Conservation (phyloP, 805 yeast species). For the Metschnikowia henanensis region DNA sequence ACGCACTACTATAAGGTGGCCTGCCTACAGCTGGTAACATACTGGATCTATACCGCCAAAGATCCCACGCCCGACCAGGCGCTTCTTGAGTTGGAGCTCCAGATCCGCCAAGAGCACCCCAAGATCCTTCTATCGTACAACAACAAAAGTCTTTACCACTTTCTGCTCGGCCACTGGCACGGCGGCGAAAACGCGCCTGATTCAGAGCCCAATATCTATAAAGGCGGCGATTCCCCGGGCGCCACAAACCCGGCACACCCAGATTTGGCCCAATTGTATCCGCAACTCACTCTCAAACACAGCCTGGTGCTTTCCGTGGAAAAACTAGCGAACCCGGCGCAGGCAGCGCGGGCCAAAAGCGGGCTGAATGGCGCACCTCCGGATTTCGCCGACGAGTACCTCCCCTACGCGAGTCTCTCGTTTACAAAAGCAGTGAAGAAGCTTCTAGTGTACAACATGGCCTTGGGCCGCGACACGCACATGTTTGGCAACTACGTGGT, state of each 20-base stretch:
- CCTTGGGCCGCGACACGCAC: constrained; percentile 23
- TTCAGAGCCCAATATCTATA: neutral
- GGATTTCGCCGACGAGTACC: constrained; percentile 21
- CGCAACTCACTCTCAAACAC: constrained; percentile 25
- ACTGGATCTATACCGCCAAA: constrained; percentile 28
- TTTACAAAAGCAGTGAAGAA: constrained; percentile 43
- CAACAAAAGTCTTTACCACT: constrained; percentile 39
- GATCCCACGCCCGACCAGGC: constrained; percentile 34
- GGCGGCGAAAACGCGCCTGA: neutral
- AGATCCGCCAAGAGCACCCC: constrained; percentile 37
- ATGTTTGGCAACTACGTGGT: constrained; percentile 40
- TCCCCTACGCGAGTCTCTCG: constrained; percentile 36
- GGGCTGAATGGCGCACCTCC: neutral
- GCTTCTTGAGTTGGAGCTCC: constrained; percentile 40
- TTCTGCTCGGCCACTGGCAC: constrained; percentile 29
- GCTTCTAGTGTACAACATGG: constrained; percentile 33
- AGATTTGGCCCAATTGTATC: constrained; percentile 19
- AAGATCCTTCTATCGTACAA: constrained; percentile 40
- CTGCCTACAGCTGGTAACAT: constrained; percentile 31
- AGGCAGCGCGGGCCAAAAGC: constrained; percentile 15
- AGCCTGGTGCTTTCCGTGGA: constrained; percentile 25
- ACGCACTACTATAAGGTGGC: constrained; percentile 45
- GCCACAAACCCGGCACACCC: neutral
- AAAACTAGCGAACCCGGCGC: constrained; percentile 31
- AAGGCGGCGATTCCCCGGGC: neutral